phyloP scores from a whole-genome alignment of 768 basidiomycete genomes.

The Daedalea quercina region DNA sequence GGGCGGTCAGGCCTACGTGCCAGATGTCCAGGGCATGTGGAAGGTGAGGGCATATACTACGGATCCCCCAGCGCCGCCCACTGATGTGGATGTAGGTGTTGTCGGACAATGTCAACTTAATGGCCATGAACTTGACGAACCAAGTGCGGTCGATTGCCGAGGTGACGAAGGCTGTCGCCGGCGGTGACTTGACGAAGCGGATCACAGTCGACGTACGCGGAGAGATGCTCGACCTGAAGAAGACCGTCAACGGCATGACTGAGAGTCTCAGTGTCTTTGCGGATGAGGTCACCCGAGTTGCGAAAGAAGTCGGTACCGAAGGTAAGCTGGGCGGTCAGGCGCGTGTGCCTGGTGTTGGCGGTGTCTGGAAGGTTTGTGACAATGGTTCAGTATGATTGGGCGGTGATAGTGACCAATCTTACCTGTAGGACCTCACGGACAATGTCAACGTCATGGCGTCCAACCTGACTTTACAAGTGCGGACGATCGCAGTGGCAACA shows the following conservation, averaged over 20 bases:
- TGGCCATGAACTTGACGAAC: slow-evolving; percentile 87
- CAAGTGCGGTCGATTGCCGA: slow-evolving; percentile 90
- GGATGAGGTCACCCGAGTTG: slow-evolving; percentile 80
- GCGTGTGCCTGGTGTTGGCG: slow-evolving; percentile 87
- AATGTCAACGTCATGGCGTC: slow-evolving; percentile 96
- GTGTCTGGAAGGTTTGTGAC: slow-evolving; percentile 76
- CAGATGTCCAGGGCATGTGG: slow-evolving; percentile 94
- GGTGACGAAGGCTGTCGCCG: slow-evolving; percentile 93
- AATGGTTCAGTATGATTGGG: neutral
- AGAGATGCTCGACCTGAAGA: slow-evolving; percentile 85
- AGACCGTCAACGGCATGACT: slow-evolving; percentile 96
- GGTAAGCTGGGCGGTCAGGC: slow-evolving; percentile 94
- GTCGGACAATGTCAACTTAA: slow-evolving; percentile 81
- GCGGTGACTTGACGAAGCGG: slow-evolving; percentile 89
- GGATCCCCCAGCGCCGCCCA: too few species aligned
- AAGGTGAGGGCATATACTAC: too few species aligned
- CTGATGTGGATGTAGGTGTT: slow-evolving; percentile 32
- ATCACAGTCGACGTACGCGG: slow-evolving; percentile 89
- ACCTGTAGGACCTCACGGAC: slow-evolving; percentile 69
- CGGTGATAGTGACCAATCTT: neutral
- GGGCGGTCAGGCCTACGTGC: slow-evolving; percentile 87
- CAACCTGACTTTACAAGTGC: slow-evolving; percentile 89
- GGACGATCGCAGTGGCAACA: slow-evolving; percentile 89
- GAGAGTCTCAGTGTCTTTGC: slow-evolving; percentile 80
- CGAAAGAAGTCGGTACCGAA: slow-evolving; percentile 95